phyloP scores from a whole-genome alignment of 83 land plant species.

The Diphasiastrum complanatum region DNA sequence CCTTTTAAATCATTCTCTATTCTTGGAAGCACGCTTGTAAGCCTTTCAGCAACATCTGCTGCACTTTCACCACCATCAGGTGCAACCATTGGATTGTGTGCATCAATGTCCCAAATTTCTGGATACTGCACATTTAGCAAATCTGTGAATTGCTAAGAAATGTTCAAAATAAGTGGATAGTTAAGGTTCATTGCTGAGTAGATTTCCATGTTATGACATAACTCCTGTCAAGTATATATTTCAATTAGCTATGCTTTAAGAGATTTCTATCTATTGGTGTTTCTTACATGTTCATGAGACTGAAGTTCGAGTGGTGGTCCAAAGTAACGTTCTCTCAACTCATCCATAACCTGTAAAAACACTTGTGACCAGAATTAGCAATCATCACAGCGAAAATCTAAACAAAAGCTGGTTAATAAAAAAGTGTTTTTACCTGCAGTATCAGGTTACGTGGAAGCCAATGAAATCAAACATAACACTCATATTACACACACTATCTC shows the following conservation, averaged over 20 bases:
- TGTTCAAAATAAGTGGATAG: neutral
- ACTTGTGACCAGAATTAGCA: neutral
- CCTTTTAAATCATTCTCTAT: conserved; percentile 73
- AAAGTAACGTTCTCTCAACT: conserved; percentile 81
- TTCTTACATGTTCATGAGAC: conserved; percentile 79
- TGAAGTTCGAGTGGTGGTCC: conserved; percentile 75
- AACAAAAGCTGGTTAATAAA: no score
- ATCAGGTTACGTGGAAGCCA: no score
- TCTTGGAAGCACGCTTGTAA: conserved; percentile 35
- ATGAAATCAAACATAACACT: no score
- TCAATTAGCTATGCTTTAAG: no score
- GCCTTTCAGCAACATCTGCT: conserved; percentile 68
- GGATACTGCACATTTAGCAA: conserved; percentile 48
- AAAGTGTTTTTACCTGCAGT: no score
- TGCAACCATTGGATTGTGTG: conserved; percentile 56
- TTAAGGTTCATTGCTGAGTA: neutral
- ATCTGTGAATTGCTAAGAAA: neutral
- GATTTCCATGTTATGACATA: neutral
- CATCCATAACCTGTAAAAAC: conserved; percentile 44
- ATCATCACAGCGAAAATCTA: neutral
- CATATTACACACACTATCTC: no score
- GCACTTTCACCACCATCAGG: conserved; percentile 99
- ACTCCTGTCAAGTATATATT: conserved; percentile 2
- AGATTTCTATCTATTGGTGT: no score
- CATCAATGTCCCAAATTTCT: conserved; percentile 94